Conservation (phyloP, 805 yeast genomes). For the Pichia kluyveri region DNA sequence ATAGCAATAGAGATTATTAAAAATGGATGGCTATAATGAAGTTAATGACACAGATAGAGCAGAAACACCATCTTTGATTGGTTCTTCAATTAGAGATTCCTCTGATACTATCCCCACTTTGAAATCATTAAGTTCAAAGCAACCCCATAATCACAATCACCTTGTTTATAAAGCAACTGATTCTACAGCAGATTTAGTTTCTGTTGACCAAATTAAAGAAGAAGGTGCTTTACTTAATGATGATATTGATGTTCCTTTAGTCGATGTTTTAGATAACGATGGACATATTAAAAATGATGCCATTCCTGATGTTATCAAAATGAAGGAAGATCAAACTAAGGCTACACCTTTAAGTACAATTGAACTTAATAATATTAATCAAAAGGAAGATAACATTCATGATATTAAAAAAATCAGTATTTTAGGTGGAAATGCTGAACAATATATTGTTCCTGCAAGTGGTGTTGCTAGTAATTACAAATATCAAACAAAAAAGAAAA, state of each 20-base stretch:
- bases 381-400: constrained; percentile 1
- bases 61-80: constrained; percentile 42
- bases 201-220: constrained; percentile 28
- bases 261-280: constrained; percentile 39
- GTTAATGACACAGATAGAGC: constrained; percentile 42
- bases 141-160: constrained; percentile 6
- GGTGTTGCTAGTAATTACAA: constrained; percentile 13
- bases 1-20: no score
- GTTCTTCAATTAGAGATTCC: constrained; percentile 33
- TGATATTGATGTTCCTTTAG: constrained; percentile 43
- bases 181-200: constrained; percentile 18
- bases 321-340: not conserved
- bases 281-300: constrained; percentile 47
- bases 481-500: constrained; percentile 3
- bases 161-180: constrained; percentile 32
- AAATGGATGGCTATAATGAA: constrained; percentile 27
- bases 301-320: constrained; percentile 21
- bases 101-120: constrained; percentile 8
- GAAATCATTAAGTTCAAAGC: constrained; percentile 11
- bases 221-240: constrained; percentile 53
- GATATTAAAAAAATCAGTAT: constrained; percentile 12
- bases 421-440: constrained; percentile 25
- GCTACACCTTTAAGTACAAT: not conserved
- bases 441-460: constrained; percentile 28
- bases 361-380: not conserved